Conservation (phyloP, 805 yeast genomes). For the Zygotorulaspora danielsina region DNA sequence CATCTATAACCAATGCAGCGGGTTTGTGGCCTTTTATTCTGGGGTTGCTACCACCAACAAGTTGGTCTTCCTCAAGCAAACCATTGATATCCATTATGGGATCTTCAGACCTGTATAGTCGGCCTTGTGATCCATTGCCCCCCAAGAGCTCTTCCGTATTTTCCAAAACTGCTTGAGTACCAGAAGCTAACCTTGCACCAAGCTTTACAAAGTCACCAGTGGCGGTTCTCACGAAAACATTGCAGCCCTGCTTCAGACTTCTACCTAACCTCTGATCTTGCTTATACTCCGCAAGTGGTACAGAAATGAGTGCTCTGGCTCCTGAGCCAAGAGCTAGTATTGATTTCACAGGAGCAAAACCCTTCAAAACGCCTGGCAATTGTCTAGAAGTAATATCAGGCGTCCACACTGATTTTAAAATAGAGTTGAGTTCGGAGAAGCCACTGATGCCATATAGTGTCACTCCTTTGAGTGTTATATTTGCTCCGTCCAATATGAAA, state of each 20-base stretch:
- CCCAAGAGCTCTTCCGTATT: slow-evolving; percentile 75
- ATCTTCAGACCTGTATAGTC: slow-evolving; percentile 26
- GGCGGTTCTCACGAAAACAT: slow-evolving; percentile 68
- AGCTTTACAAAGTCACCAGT: slow-evolving; percentile 74
- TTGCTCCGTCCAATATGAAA: slow-evolving; percentile 83
- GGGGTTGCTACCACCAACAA: slow-evolving; percentile 35
- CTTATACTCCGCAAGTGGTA: slow-evolving; percentile 70
- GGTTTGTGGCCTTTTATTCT: slow-evolving; percentile 31
- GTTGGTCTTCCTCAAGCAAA: slow-evolving; percentile 35
- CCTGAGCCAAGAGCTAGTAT: slow-evolving; percentile 76
- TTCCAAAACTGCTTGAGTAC: slow-evolving; percentile 78
- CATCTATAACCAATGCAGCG: slow-evolving; percentile 29
- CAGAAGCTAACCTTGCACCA: slow-evolving; percentile 82
- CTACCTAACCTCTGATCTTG: slow-evolving; percentile 67
- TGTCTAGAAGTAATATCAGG: slow-evolving; percentile 85
- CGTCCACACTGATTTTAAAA: slow-evolving; percentile 71
- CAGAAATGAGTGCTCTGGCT: slow-evolving; percentile 62
- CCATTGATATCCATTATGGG: slow-evolving; percentile 22
- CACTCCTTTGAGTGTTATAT: slow-evolving; percentile 56
- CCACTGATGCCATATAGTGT: slow-evolving; percentile 76
- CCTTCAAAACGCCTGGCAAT: slow-evolving; percentile 73
- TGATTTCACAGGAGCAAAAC: slow-evolving; percentile 77
- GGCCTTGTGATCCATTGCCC: slow-evolving; percentile 59
- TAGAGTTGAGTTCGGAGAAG: slow-evolving; percentile 50
- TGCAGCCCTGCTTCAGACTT: slow-evolving; percentile 71